A percentile compares a stretch with the other conserved stretches of the same genome.
phyloP scores from a whole-genome alignment of 148 eudicot species.

The Rhododendron vialii region DNA sequence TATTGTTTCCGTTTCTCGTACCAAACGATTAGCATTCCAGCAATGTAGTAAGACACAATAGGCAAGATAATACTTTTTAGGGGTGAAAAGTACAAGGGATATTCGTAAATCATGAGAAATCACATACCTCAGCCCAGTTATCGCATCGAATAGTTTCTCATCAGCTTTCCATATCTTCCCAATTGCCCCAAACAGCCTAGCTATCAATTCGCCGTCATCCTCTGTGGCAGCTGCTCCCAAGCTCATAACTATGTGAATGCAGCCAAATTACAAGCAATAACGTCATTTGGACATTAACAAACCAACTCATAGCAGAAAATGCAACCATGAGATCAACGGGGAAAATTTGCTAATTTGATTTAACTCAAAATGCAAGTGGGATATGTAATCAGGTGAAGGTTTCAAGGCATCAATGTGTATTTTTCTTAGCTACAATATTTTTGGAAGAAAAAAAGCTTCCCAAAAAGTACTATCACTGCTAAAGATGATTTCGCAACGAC shows the following conservation, averaged over 20 bases:
- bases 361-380: background rate
- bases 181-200: slow-evolving; percentile 67
- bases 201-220: slow-evolving; percentile 66
- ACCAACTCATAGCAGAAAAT: background rate
- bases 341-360: background rate
- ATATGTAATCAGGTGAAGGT: background rate
- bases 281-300: background rate
- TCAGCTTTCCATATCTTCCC: slow-evolving; percentile 91
- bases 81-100: background rate
- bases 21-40: background rate
- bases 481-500: background rate
- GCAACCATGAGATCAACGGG: background rate
- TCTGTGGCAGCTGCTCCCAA: slow-evolving; percentile 73
- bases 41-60: background rate
- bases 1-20: background rate
- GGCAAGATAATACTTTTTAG: background rate
- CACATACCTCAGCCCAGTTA: slow-evolving; percentile 81
- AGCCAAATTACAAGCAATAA: background rate
- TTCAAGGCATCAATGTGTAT: background rate
- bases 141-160: slow-evolving; percentile 85
- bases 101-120: background rate
- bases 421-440: background rate
- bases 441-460: background rate
- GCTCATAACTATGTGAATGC: slow-evolving; percentile 46
- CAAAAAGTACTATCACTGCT: background rate